A percentile compares a stretch with the other conserved stretches of the same genome.
These are phyloP conservation scores for Schrenkiella parvula DNA, from an alignment of 345 rosid species.

Conservation along the genomic window DNA sequence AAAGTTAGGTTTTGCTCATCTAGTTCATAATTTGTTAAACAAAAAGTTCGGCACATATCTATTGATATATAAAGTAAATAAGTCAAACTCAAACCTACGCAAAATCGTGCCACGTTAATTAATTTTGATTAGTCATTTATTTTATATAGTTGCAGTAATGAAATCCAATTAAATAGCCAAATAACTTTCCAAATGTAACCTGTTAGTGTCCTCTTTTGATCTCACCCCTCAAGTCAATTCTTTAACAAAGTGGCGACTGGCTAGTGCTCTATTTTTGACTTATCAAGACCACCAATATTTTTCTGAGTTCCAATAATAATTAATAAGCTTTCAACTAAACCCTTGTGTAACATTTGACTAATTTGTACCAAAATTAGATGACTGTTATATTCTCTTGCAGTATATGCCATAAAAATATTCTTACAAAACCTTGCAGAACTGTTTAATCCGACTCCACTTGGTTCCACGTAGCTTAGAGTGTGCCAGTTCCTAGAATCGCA, in stretches of 20 bases:
- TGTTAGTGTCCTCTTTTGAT: neutral
- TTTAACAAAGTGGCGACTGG: neutral
- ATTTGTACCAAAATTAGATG: neutral
- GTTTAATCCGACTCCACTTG: too few species aligned
- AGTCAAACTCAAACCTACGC: neutral
- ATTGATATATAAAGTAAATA: neutral
- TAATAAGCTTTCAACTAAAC: neutral
- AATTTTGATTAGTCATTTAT: neutral
- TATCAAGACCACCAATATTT: neutral
- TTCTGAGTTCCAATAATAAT: neutral
- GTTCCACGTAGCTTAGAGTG: too few species aligned
- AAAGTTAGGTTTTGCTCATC: neutral
- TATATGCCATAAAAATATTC: too few species aligned
- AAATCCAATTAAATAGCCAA: neutral
- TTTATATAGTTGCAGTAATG: neutral
- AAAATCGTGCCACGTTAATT: neutral
- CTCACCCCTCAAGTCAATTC: neutral
- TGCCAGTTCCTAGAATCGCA: too few species aligned
- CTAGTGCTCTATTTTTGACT: neutral
- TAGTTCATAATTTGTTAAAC: neutral
- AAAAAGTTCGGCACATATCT: neutral
- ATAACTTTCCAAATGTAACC: neutral
- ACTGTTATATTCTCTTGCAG: neutral
- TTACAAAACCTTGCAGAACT: neutral
- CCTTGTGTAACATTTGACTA: neutral